Base-by-base conservation (phyloP, 768 basidiomycete genomes). In the Xerocomus brunneocitrinus region DNA sequence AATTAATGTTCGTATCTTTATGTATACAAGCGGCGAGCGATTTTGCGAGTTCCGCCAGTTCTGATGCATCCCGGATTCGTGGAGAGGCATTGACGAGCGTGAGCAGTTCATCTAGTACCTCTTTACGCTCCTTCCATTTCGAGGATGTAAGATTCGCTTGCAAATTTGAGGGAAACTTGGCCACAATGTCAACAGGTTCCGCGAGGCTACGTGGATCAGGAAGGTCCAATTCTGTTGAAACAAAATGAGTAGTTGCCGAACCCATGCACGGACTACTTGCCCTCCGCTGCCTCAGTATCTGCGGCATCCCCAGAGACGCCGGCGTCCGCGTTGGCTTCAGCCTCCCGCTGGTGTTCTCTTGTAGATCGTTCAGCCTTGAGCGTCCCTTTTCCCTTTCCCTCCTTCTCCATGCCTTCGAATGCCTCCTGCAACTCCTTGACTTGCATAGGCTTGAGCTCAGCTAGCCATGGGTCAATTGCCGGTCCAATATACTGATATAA, bases 91-190 rank as follows among this genome's bases (percentile, higher is more conserved):
- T 80, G 30, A 98, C 71, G 34, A 91, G 71, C 3, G 80, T 79
- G 42, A 84, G 76, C 24, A 95, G 77, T 27, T 91, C 91, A 58
- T 97, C 94, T 31, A 98, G 74, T 3, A 82, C 89, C 62, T 95
- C 90, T 65, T 98, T 94, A 38, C 92, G 83, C 59, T 99, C 97
- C 65, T 99, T 98, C 97, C 97, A 99, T 71, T 98, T 98, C 0
- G 91, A 84, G 4, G 97, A 98, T 24, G 84, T 80, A 47, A 99
- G 76, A 47, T 79, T 75, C 3, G 84, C 75, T 53, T 89, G 82
- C 55, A 98, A 76, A 52, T 85, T 84, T 3, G 81, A 67, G 0
- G 97, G 89, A 40, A 98, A 77, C 58, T 87, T 86, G 3, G 82
- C 69, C 22, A 85, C 75, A 51, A 97, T 83, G 64, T 94, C 81